Base-by-base conservation (phyloP, 805 yeast species). In the Aciculoconidium aculeatum region DNA sequence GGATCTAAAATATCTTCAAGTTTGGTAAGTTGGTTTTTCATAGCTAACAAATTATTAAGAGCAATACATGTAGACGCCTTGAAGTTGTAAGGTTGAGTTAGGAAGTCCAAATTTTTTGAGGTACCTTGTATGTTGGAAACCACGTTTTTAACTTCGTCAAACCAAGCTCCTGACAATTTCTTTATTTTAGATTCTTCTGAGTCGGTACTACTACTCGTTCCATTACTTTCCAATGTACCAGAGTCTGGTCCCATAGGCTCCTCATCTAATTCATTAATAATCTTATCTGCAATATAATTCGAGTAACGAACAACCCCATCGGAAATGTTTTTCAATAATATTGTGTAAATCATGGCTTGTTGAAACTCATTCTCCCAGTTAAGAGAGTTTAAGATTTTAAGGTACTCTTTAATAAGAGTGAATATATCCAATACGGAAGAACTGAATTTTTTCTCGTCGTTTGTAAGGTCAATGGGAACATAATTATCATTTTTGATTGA, bases 361-460 rank as follows among this genome's bases (percentile, higher is more conserved):
- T 86, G 88, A 30, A 61, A 64, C 27, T 66, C 69, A 46, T 82
- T 66, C 10, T 58, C 54, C 96, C 96, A 88, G 11, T 70, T 59
- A 23, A 84, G 66, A 3, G 65, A 66, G 10, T 64, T 64, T 25
- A 88, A 58, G n/a, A 83, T 62, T 4, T 61, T 55, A 12, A 83
- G 47, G 8, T 75, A 68, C 30, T 76, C 76, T 35, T 70, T 69
- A 19, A 82, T 66, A 49, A 82, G 63, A 7, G 74, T 65, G 50
- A 81, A 80, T 9, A 81, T 67, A 47, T 83, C 92, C 13, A 70
- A 47, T 1, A 80, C 82, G 0, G 90, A 81, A 2, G 74, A 60
- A 36, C 85, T 76, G 44, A 65, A 57, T 31, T 60, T 60, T 36
- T 60, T 58, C 2, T 53, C 58, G 24, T 64, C 60, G 1, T 51